Conservation (phyloP, 2,329 filamentous ascomycete genomes). For the Pseudonectria foliicola region DNA sequence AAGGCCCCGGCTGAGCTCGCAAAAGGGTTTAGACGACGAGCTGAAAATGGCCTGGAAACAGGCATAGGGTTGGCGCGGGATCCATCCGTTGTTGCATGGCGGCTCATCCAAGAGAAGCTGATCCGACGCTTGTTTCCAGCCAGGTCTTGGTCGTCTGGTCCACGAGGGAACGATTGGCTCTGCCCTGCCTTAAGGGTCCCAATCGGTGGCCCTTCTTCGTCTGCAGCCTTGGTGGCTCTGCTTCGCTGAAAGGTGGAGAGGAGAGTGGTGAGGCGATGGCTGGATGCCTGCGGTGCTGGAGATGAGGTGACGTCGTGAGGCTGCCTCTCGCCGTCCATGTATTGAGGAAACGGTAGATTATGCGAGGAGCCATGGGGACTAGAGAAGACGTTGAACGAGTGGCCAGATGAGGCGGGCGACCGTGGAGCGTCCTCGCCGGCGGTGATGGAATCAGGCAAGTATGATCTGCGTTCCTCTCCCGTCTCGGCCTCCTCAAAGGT, state of each 20-base stretch:
- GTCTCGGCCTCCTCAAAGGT: conserved; percentile 50
- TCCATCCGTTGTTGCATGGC: conserved; percentile 42
- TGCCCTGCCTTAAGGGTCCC: conserved; percentile 65
- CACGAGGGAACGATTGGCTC: conserved; percentile 69
- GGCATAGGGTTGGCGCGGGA: conserved; percentile 20
- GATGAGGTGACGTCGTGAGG: conserved; percentile 35
- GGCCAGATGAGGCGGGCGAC: conserved; percentile 53
- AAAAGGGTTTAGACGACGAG: conserved; percentile 39
- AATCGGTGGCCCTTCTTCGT: conserved; percentile 48
- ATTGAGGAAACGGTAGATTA: conserved; percentile 48
- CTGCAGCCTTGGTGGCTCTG: conserved; percentile 51
- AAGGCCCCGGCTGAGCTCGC: conserved; percentile 42
- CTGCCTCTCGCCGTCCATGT: conserved; percentile 40
- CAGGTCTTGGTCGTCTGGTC: conserved; percentile 48
- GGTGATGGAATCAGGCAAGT: conserved; percentile 24
- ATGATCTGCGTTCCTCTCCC: conserved; percentile 26
- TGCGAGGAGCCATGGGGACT: conserved; percentile 56
- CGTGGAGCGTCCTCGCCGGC: conserved; percentile 40
- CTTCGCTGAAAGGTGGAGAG: conserved; percentile 57
- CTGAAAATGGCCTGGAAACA: conserved; percentile 32
- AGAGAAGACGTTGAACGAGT: conserved; percentile 50
- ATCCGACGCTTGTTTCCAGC: conserved; percentile 48
- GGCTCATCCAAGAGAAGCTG: conserved; percentile 55
- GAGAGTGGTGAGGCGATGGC: conserved; percentile 39
- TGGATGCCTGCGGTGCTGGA: conserved; percentile 27